Base-by-base conservation (phyloP, 805 yeast species). In the Starmerella bacillaris region DNA sequence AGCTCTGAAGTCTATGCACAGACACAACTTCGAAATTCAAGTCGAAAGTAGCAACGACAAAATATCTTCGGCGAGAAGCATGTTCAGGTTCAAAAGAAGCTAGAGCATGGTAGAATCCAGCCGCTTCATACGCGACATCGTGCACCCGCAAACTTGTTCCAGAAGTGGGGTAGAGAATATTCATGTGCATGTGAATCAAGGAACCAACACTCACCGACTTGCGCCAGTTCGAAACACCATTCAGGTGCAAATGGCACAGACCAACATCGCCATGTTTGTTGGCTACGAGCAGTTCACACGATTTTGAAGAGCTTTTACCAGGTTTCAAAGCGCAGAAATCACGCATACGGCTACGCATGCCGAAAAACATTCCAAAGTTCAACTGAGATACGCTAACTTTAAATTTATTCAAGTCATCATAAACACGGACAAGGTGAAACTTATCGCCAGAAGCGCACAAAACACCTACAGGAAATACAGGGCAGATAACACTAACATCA, bases 1-100 rank as follows among this genome's bases (percentile, higher is more conserved):
- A 66, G 7, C 73, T 63, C 37, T 70, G 73, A 20, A 78, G 55
- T 45, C 74, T 64, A 54, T 78, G 79, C 1, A 79, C 70, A 0
- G 84, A 77, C 34, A 65, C 64, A 2, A 75, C 58, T 24, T 65
- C 54, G 5, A 71, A 65, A 6, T 33, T 37, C 11, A 22, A 12
- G 63, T 2, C 59, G 50, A 34, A 68, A 64, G 37, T 68, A 56
- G 37, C 65, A 58, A 17, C 77, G 49, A 3, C 79, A 71, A 39
- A 67, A 65, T 31, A 76, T 51, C 19, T 74, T 55, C 41, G 67
- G 63, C 37, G 45, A 60, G 37, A 53, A 56, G 43, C 50, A 58
- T 28, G 46, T 46, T 17, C 42, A 46, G 41, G 51, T 57, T 43
- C 50, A 37, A 68, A 63, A 3, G 70, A 57, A 0, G 72, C 60